A percentile compares a stretch with the other conserved stretches of the same genome.
phyloP scores from a whole-genome alignment of 805 yeast species.

The Saccharomycopsis sp. region DNA sequence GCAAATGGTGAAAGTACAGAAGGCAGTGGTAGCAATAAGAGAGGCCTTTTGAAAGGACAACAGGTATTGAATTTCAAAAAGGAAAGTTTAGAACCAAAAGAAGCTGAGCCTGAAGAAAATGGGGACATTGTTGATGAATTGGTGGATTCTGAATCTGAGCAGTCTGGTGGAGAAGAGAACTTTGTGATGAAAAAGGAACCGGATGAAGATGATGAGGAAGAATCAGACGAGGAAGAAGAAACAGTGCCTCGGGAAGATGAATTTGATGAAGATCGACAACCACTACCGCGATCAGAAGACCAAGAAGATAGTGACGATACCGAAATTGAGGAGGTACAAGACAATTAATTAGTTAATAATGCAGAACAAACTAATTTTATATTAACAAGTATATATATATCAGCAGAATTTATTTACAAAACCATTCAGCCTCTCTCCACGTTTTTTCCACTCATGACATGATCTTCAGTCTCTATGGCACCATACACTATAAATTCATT shows the following conservation, averaged over 20 bases:
- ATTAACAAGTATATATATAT: too few relatives aligned
- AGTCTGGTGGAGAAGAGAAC: conserved; percentile 22
- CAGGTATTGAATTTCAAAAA: conserved; percentile 30
- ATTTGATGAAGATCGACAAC: conserved; percentile 8
- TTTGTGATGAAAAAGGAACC: too few relatives aligned
- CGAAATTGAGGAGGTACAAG: neutral
- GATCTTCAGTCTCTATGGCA: conserved; percentile 35
- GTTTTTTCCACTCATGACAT: conserved; percentile 22
- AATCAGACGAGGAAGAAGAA: conserved; percentile 8
- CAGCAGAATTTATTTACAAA: too few relatives aligned
- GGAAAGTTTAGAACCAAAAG: conserved; percentile 15
- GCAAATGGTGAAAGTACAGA: conserved; percentile 5
- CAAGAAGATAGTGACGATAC: neutral
- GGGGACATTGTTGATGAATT: conserved; percentile 15
- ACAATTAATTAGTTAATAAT: neutral
- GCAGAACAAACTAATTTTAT: too few relatives aligned
- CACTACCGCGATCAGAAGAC: neutral
- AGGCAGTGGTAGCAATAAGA: conserved; percentile 6
- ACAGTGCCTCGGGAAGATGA: conserved; percentile 17
- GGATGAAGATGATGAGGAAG: conserved; percentile 21
- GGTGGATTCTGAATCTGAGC: conserved; percentile 26
- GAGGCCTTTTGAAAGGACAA: conserved; percentile 33
- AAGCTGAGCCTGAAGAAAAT: conserved; percentile 12
- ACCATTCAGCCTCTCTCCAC: conserved; percentile 29
- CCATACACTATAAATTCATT: conserved; percentile 76